Conservation (phyloP, 2,329 filamentous ascomycete genomes). For the Fusarium nematophilum region DNA sequence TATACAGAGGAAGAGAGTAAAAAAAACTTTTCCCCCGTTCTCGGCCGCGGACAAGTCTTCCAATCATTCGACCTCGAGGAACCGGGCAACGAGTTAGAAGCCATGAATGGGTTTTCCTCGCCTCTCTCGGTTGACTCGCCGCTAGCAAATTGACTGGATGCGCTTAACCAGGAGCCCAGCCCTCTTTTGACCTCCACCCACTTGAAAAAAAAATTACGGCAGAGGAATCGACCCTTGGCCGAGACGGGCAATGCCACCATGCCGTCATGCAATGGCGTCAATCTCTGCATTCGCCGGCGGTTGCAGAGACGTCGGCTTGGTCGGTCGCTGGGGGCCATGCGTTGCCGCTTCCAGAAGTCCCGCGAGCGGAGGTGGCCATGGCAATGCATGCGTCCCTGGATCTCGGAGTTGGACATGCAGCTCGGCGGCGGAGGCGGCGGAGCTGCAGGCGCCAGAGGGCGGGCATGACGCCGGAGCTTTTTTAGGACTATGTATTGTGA, state of each 20-base stretch:
- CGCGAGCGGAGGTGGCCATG: slow-evolving; percentile 29
- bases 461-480: slow-evolving; percentile 2
- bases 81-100: slow-evolving; percentile 15
- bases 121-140: slow-evolving; percentile 19
- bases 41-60: slow-evolving; percentile 29
- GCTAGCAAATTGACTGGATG: slow-evolving; percentile 24
- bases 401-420: slow-evolving; percentile 22
- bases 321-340: slow-evolving; percentile 6
- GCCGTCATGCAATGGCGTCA: slow-evolving; percentile 45
- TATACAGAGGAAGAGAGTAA: slow-evolving; percentile 2
- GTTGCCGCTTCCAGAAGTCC: slow-evolving; percentile 44
- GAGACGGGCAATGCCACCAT: slow-evolving; percentile 43
- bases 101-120: slow-evolving; percentile 21
- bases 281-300: slow-evolving; percentile 30
- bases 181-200: slow-evolving; percentile 5
- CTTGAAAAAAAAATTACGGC: slow-evolving; percentile 13
- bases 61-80: slow-evolving; percentile 17
- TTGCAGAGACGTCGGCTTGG: neutral
- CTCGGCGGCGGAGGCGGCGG: slow-evolving; percentile 29
- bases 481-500: slow-evolving; percentile 8
- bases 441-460: slow-evolving; percentile 16
- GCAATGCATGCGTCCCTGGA: slow-evolving; percentile 9
- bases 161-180: slow-evolving; percentile 18
- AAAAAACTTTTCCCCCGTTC: slow-evolving; percentile 36
- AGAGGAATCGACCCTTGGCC: slow-evolving; percentile 27